phyloP scores from a whole-genome alignment of 148 eudicot genomes.

The Cornus kousa region DNA sequence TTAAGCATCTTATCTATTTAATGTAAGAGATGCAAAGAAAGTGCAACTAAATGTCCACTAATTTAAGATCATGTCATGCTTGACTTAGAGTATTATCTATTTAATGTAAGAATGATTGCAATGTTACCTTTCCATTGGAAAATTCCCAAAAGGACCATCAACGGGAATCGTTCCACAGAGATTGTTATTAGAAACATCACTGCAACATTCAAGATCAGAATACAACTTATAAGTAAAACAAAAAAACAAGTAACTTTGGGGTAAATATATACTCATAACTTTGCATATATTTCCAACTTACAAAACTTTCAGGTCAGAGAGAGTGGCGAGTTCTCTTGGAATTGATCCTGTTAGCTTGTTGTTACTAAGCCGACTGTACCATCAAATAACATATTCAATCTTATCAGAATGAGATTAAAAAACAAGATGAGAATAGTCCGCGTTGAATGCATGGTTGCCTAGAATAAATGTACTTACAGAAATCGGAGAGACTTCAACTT shows the following conservation, averaged over 20 bases:
- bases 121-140: slow-evolving; percentile 45
- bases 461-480: slow-evolving; percentile 32
- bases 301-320: slow-evolving; percentile 47
- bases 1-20: neutral
- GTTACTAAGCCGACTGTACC: slow-evolving; percentile 43
- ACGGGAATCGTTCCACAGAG: slow-evolving; percentile 61
- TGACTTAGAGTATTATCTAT: neutral
- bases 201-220: slow-evolving; percentile 19
- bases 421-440: neutral
- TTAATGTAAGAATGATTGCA: neutral
- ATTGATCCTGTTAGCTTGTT: slow-evolving; percentile 52
- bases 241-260: neutral
- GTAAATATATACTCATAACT: neutral
- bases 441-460: neutral
- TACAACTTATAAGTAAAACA: neutral
- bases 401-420: neutral
- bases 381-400: neutral
- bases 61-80: neutral
- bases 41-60: neutral
- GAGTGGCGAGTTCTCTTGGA: slow-evolving; percentile 52
- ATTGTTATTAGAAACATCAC: slow-evolving; percentile 51
- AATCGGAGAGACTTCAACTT: slow-evolving; percentile 48
- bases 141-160: slow-evolving; percentile 49
- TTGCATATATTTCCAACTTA: slow-evolving; percentile 9
- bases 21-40: neutral